A percentile compares a stretch with the other conserved stretches of the same genome.
phyloP scores from a whole-genome alignment of 441 rosid genomes.

The Jatropha podagrica region DNA sequence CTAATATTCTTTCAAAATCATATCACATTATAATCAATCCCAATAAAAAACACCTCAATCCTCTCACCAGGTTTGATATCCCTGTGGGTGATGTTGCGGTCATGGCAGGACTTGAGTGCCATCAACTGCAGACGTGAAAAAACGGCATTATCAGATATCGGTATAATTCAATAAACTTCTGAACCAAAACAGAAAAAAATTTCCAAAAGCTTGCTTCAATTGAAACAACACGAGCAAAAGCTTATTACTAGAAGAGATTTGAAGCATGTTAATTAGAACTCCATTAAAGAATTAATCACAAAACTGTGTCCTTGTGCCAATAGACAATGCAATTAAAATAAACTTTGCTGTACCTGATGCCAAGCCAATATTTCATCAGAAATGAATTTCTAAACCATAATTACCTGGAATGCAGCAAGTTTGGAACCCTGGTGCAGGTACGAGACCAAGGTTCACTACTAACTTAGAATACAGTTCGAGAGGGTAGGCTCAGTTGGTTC shows the following conservation, averaged over 20 bases:
- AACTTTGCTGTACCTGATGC: background rate
- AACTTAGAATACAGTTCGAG: too few species aligned
- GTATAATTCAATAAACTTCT: background rate
- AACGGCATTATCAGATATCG: slow-evolving; percentile 10
- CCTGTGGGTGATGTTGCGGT: slow-evolving; percentile 93
- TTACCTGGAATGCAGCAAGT: too few species aligned
- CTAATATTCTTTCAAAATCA: slow-evolving; percentile 1
- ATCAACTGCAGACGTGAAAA: slow-evolving; percentile 54
- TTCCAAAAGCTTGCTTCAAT: background rate
- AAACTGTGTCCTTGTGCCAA: background rate
- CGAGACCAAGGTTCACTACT: too few species aligned
- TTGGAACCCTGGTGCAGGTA: too few species aligned
- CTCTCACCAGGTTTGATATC: slow-evolving; percentile 96
- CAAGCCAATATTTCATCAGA: background rate
- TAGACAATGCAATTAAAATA: background rate
- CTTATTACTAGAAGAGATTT: background rate
- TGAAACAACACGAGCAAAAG: background rate
- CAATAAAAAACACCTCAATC: slow-evolving; percentile 10
- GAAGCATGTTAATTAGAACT: background rate
- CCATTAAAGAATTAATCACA: background rate
- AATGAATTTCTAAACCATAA: background rate
- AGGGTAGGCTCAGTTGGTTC: too few species aligned
- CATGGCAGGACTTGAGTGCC: slow-evolving; percentile 94
- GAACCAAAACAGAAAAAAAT: background rate
- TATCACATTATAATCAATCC: slow-evolving; percentile 14